A percentile compares a stretch with the other conserved stretches of the same genome.
Conservation (phyloP, 441 rosid genomes). For the Arabidopsis hybrid region DNA sequence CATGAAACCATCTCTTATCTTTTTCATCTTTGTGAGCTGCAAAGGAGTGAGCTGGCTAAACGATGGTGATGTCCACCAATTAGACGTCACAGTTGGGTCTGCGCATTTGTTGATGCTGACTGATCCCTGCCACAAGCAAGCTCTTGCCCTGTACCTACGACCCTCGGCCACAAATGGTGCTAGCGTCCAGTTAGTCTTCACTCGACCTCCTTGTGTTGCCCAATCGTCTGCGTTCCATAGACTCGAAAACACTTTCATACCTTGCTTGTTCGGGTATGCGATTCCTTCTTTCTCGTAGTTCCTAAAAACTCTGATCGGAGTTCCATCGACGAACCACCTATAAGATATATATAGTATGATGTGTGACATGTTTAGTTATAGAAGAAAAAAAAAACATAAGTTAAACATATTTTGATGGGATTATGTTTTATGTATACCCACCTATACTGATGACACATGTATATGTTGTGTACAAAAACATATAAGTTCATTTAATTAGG, state of each 20-base stretch:
- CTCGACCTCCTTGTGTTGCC: constrained; percentile 69
- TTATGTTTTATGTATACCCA: not conserved
- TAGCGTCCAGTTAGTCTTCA: constrained; percentile 53
- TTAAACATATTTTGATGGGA: not conserved
- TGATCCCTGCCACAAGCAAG: constrained; percentile 72
- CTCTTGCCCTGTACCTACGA: constrained; percentile 50
- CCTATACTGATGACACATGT: not conserved
- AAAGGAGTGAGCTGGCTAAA: constrained; percentile 57
- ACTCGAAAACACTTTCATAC: constrained; percentile 59
- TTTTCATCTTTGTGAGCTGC: constrained; percentile 54
- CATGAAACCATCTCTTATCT: constrained; percentile 67
- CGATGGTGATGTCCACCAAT: constrained; percentile 75
- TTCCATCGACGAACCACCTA: constrained; percentile 64
- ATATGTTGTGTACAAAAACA: not conserved
- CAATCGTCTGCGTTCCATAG: constrained; percentile 67
- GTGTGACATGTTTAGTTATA: not conserved
- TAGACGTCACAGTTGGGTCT: constrained; percentile 43
- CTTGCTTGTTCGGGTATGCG: constrained; percentile 61
- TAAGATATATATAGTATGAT: constrained; percentile 19
- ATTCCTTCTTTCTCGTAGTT: constrained; percentile 59
- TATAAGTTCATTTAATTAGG: not conserved
- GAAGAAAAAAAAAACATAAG: not conserved
- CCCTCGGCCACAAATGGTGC: constrained; percentile 61
- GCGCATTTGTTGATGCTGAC: constrained; percentile 61
- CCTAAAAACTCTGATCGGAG: constrained; percentile 61